phyloP scores from a whole-genome alignment of 345 rosid species.

The Nephelium lappaceum region DNA sequence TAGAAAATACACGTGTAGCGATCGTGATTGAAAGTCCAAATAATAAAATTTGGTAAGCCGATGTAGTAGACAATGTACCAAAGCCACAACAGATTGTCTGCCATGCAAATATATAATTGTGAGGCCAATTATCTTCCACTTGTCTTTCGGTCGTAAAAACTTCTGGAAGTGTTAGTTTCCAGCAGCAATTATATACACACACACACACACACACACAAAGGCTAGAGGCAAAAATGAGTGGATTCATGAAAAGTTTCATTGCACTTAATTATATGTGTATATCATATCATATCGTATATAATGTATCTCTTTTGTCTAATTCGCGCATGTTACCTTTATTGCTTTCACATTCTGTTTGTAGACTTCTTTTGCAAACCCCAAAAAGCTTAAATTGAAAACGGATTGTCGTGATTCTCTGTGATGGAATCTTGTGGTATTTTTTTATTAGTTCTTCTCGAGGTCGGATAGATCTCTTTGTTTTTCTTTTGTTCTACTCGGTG shows the following conservation, averaged over 20 bases:
- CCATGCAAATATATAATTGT: background rate
- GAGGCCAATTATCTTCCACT: background rate
- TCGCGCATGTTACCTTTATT: background rate
- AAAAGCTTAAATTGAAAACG: background rate
- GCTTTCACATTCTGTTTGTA: background rate
- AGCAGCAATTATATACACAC: background rate
- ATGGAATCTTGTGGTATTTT: background rate
- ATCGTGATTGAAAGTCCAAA: background rate
- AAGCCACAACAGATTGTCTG: constrained; percentile 1
- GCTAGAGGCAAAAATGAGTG: background rate
- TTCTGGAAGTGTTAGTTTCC: background rate
- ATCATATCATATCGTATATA: background rate
- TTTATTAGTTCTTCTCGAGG: background rate
- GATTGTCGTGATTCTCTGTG: too few relatives aligned
- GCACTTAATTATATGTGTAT: background rate
- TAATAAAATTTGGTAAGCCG: background rate
- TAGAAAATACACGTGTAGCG: too few relatives aligned
- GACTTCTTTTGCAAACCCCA: background rate
- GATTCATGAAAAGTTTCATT: background rate
- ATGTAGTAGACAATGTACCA: background rate
- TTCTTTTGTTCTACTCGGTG: background rate
- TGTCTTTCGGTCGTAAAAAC: background rate
- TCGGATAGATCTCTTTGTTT: background rate
- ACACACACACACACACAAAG: too few relatives aligned
- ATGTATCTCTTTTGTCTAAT: background rate